Evolutionary conservation across 352 stramenopile genomes (phyloP).

Genomic region (Globisporangium spiculum): DNA sequence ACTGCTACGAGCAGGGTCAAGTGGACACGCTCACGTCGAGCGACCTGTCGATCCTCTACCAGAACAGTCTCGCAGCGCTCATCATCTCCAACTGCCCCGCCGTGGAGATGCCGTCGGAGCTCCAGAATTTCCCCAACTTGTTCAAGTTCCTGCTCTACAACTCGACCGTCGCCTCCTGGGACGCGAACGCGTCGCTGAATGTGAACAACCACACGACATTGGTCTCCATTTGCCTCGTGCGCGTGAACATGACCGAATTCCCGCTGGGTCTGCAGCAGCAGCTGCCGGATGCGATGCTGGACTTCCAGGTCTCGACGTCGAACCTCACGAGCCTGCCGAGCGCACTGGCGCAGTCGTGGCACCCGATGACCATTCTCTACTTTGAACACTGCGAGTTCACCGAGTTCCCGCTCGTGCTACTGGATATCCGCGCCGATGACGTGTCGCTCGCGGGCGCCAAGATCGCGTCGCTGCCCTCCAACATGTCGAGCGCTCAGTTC

Average conservation of each 20-base stretch:
- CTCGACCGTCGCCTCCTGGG: constrained; percentile 28
- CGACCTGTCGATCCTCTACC: constrained; percentile 24
- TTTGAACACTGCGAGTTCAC: constrained; percentile 20
- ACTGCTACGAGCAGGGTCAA: constrained; percentile 28
- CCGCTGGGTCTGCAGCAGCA: constrained; percentile 13
- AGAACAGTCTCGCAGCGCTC: constrained; percentile 23
- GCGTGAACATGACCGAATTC: constrained; percentile 20
- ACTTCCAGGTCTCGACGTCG: constrained; percentile 16
- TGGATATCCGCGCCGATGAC: constrained; percentile 16
- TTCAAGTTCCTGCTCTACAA: constrained; percentile 40
- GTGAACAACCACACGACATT: constrained; percentile 17
- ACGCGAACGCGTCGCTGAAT: constrained; percentile 24
- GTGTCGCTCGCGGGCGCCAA: constrained; percentile 22
- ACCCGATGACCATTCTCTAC: constrained; percentile 18
- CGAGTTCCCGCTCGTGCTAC: constrained; percentile 15
- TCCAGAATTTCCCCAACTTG: constrained; percentile 30
- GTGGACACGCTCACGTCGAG: constrained; percentile 21
- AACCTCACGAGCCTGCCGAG: constrained; percentile 17
- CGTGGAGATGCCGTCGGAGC: constrained; percentile 21
- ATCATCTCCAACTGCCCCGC: constrained; percentile 32
- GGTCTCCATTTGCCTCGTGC: constrained; percentile 17
- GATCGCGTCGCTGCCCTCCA: constrained; percentile 19
- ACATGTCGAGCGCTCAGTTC: constrained; percentile 25
- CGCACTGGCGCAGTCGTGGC: constrained; percentile 5
- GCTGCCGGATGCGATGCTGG: constrained; percentile 11